Evolutionary conservation across 164 flowering plant genomes (phyloP).

Genomic region (Houttuynia cordata): DNA sequence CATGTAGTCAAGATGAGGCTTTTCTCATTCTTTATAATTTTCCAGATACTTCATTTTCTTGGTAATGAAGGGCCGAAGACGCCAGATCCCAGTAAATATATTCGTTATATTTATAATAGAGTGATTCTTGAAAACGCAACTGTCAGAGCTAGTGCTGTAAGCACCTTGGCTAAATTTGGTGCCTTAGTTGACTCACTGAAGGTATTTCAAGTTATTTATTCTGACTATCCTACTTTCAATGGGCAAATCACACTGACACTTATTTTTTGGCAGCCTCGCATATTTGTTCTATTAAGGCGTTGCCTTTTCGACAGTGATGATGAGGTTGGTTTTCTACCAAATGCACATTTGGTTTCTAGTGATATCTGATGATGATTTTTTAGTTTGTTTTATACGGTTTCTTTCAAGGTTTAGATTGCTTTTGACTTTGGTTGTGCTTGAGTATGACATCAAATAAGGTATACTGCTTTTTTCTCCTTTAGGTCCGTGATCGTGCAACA

Average conservation of each 20-base stretch:
- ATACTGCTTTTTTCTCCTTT: constrained; percentile 3
- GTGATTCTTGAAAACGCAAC: constrained; percentile 99
- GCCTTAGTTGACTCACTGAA: constrained; percentile 82
- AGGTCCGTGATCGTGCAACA: constrained; percentile 99
- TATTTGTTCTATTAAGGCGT: constrained; percentile 74
- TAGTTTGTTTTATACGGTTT: background rate
- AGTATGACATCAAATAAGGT: background rate
- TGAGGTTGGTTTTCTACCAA: constrained; percentile 49
- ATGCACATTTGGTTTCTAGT: background rate
- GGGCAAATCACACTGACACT: background rate
- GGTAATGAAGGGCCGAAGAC: constrained; percentile 97
- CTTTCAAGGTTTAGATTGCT: background rate
- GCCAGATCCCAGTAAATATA: constrained; percentile 90
- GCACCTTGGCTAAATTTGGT: constrained; percentile 96
- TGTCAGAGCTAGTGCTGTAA: constrained; percentile 93
- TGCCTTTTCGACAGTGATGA: constrained; percentile 93
- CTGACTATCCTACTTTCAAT: no score
- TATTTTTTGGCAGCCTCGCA: constrained; percentile 77
- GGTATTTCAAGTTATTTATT: constrained; percentile 27
- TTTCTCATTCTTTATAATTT: no score
- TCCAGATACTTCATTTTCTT: constrained; percentile 88
- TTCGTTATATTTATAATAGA: constrained; percentile 88
- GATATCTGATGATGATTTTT: background rate
- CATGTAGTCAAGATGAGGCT: no score
- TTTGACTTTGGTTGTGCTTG: background rate